phyloP scores from a whole-genome alignment of 176 grass and related monocot genomes.

The Oryza australiensis region DNA sequence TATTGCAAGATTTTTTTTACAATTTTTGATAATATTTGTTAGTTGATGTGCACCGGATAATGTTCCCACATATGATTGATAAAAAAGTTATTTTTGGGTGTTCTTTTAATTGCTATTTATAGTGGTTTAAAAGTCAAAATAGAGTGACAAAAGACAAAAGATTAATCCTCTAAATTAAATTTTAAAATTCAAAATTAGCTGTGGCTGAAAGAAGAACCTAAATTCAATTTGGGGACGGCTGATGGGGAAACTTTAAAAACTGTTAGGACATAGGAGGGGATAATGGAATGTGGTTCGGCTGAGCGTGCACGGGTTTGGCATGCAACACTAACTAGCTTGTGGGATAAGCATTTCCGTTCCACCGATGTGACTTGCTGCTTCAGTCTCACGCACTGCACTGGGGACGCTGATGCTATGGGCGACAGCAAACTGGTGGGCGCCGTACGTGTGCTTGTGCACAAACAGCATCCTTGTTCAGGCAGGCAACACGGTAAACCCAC shows the following conservation, averaged over 20 bases:
- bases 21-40: no score
- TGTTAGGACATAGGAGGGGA: background rate
- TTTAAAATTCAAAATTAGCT: background rate
- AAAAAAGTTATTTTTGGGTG: no score
- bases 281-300: background rate
- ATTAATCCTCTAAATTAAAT: background rate
- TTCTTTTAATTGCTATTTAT: no score
- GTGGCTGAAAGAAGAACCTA: no score
- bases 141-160: no score
- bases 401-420: conserved; percentile 16
- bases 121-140: no score
- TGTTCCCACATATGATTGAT: no score
- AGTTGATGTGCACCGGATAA: no score
- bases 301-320: conserved; percentile 31
- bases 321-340: conserved; percentile 19
- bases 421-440: conserved; percentile 28
- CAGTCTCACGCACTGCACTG: background rate
- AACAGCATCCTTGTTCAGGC: conserved; percentile 25
- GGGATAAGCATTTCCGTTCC: conserved; percentile 39
- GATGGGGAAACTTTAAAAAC: background rate
- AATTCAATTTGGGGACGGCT: background rate
- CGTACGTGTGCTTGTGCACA: background rate
- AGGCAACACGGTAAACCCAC: background rate
- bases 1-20: no score
- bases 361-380: conserved; percentile 27